A percentile compares a stretch with the other conserved stretches of the same genome.
Conservation (phyloP, 2,329 filamentous ascomycete genomes). For the Curvularia spicifera region DNA sequence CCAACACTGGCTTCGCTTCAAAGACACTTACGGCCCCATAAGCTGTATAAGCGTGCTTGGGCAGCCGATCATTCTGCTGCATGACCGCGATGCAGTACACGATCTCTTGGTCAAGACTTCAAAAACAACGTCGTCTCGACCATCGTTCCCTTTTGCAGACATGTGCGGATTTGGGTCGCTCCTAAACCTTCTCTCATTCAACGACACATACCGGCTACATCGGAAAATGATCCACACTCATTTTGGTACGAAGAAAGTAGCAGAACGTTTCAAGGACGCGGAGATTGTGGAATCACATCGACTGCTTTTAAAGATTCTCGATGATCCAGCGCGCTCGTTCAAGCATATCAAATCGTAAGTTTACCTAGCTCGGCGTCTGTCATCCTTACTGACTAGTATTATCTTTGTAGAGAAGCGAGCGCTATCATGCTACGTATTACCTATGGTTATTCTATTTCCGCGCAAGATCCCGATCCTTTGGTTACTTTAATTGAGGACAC, state of each 20-base stretch:
- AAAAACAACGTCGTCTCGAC: not conserved
- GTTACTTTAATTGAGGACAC: not conserved
- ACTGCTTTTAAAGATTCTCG: not conserved
- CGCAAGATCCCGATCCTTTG: not conserved
- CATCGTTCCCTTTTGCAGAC: not conserved
- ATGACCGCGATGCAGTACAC: not conserved
- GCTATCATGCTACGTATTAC: not conserved
- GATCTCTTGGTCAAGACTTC: not conserved
- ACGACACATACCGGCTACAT: not conserved
- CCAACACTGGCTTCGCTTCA: conserved; percentile 54
- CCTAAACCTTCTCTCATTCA: not conserved
- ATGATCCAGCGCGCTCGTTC: not conserved
- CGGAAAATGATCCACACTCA: not conserved
- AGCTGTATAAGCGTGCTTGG: conserved; percentile 35
- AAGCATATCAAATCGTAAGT: not conserved
- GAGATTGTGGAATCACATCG: not conserved
- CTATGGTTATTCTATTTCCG: not conserved
- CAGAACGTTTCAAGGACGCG: not conserved
- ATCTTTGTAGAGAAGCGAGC: not conserved
- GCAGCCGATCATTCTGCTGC: conserved; percentile 33
- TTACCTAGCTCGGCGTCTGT: not conserved
- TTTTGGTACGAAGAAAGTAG: not conserved
- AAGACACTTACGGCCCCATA: conserved; percentile 42
- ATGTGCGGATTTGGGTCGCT: not conserved
- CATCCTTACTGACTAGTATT: not conserved